Evolutionary conservation across 495 filamentous ascomycete species (phyloP), one percentile per base, ranked within the genome.

Genomic region (Aspergillus homomorphus): DNA sequence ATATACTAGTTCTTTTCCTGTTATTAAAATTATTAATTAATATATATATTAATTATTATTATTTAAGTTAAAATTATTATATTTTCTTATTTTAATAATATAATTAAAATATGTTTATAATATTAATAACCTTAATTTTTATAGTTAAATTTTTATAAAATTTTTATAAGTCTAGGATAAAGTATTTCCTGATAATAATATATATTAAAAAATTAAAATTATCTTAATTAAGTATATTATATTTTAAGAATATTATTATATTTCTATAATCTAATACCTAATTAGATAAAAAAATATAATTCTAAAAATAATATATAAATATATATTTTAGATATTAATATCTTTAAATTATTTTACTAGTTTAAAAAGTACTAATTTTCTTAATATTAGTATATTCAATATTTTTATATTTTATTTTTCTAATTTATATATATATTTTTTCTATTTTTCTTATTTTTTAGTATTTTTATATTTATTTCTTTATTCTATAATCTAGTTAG

Each of bases 401-500:
- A 54, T 43, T 44, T 16, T 2, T 3, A 42, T n/a, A n/a, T n/a
- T n/a, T n/a, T n/a, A n/a, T n/a, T n/a, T n/a, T n/a, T n/a, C n/a
- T n/a, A n/a, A 14, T 42, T 1, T 5, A 53, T 41, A 6, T 53
- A 53, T 42, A 53, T 53, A 53, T 53, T 53, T 19, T 7, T 18
- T 41, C 41, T 41, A 22, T 33, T 53, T 41, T 12, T 20, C 19
- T 41, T 9, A 41, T 41, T 42, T 21, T 20, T 18, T 53, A 53
- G 42, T 30, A 8, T 24, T 30, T 16, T 24, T 24, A 24, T 52
- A 18, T 52, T 30, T 18, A 22, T 24, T 38, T 38, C 38, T 4
- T 52, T 33, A 52, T 52, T 6, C 9, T 52, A 52, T 52, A 52
- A n/a, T 45, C 16, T 52, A 52, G 3, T 19, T 30, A 33, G 18